phyloP scores from a whole-genome alignment of 1,284 basidiomycete species.

The Microbotryum scabiosae region DNA sequence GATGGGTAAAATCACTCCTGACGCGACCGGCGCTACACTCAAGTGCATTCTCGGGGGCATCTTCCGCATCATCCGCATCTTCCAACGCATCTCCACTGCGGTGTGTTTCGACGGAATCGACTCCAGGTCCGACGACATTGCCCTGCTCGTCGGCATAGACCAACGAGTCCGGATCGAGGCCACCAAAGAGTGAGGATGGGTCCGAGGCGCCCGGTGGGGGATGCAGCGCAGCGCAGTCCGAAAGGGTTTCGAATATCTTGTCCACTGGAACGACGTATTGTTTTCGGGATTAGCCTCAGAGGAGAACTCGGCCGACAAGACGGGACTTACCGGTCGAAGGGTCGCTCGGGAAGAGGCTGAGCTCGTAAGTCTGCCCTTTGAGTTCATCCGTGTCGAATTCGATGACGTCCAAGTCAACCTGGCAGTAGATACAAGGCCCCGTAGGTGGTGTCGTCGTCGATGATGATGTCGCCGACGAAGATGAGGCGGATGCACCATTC shows the following conservation, averaged over 20 bases:
- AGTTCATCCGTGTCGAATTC: slow-evolving; percentile 48
- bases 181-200: slow-evolving; percentile 15
- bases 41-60: background rate
- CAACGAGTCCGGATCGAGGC: slow-evolving; percentile 26
- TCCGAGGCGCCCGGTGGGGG: slow-evolving; percentile 42
- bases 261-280: slow-evolving; percentile 53
- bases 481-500: too few species aligned
- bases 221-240: slow-evolving; percentile 79
- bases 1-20: slow-evolving; percentile 21
- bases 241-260: slow-evolving; percentile 76
- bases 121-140: slow-evolving; percentile 14
- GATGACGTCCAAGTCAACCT: slow-evolving; percentile 47
- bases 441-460: slow-evolving; percentile 26
- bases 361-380: slow-evolving; percentile 58
- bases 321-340: slow-evolving; percentile 52
- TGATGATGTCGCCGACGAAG: too few species aligned
- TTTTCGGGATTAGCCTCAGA: slow-evolving; percentile 4
- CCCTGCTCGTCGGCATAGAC: slow-evolving; percentile 25
- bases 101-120: background rate
- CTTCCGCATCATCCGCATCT: too few species aligned
- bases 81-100: slow-evolving; percentile 1
- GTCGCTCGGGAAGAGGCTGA: slow-evolving; percentile 60
- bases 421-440: slow-evolving; percentile 72
- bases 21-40: slow-evolving; percentile 5
- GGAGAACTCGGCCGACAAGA: background rate